Conservation (phyloP, 768 basidiomycete genomes). For the Neoboletus brunneissimus region DNA sequence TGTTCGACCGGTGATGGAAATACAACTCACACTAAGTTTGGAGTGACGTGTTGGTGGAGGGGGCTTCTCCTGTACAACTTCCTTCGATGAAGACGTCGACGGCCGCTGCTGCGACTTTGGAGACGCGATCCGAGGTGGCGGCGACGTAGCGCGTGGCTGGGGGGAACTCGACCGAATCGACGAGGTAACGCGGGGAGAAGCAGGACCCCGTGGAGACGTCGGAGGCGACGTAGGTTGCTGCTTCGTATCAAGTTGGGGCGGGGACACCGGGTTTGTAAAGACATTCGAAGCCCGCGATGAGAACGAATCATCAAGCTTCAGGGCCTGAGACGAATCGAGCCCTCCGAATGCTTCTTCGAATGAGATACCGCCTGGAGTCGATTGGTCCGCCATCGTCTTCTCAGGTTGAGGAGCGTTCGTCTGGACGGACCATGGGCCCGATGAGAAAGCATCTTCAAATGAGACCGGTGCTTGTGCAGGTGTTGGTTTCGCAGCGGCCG, state of each 20-base stretch:
- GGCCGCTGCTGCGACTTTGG: slow-evolving; percentile 53
- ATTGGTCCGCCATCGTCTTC: slow-evolving; percentile 10
- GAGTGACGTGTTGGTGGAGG: slow-evolving; percentile 56
- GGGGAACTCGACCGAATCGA: slow-evolving; percentile 40
- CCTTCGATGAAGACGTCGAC: slow-evolving; percentile 61
- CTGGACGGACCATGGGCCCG: slow-evolving; percentile 15
- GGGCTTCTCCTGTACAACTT: slow-evolving; percentile 52
- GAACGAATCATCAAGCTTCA: slow-evolving; percentile 42
- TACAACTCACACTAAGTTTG: slow-evolving; percentile 68
- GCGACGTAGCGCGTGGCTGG: slow-evolving; percentile 42
- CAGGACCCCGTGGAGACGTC: slow-evolving; percentile 37
- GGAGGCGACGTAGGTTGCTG: slow-evolving; percentile 42
- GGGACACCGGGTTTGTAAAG: slow-evolving; percentile 19
- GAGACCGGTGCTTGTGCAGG: slow-evolving; percentile 31
- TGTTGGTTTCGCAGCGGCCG: slow-evolving; percentile 10
- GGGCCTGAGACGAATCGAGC: slow-evolving; percentile 35
- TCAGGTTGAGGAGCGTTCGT: slow-evolving; percentile 14
- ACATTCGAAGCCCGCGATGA: slow-evolving; percentile 35
- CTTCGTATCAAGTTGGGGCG: slow-evolving; percentile 18
- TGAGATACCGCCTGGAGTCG: slow-evolving; percentile 27
- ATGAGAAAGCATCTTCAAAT: slow-evolving; percentile 50
- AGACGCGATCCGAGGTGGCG: slow-evolving; percentile 49
- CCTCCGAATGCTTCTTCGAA: slow-evolving; percentile 61
- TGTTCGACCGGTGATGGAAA: background rate
- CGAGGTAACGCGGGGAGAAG: slow-evolving; percentile 28